These are phyloP conservation scores for Wallemia mellicola DNA, from an alignment of 1,284 basidiomycete species.

Conservation along the genomic window DNA sequence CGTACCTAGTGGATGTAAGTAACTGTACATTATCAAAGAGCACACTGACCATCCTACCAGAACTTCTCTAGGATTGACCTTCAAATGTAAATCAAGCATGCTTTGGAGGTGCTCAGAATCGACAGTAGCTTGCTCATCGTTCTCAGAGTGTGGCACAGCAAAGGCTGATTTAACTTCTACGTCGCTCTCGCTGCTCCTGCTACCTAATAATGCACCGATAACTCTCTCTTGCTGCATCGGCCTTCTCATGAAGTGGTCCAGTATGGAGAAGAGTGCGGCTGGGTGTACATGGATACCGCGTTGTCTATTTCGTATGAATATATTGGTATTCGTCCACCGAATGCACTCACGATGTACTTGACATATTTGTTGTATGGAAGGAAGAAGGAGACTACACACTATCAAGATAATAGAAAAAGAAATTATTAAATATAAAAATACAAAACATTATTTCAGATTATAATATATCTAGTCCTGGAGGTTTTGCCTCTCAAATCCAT, in stretches of 20 bases:
- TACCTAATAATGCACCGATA: conserved; percentile 81
- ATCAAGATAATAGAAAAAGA: too few species aligned
- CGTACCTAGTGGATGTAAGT: conserved; percentile 30
- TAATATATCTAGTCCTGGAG: conserved; percentile 58
- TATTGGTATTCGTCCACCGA: too few species aligned
- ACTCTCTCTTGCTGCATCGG: conserved; percentile 56
- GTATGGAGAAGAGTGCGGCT: conserved; percentile 76
- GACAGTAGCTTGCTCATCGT: conserved; percentile 65
- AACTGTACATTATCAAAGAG: conserved; percentile 4
- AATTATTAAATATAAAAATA: too few species aligned
- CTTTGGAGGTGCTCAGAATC: conserved; percentile 87
- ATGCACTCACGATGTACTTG: too few species aligned
- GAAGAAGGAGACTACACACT: too few species aligned
- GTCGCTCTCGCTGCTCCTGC: conserved; percentile 33
- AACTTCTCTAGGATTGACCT: conserved; percentile 51
- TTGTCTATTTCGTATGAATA: not conserved
- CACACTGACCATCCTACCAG: conserved; percentile 55
- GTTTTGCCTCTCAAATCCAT: conserved; percentile 73
- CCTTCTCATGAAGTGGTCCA: conserved; percentile 86
- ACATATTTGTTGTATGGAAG: too few species aligned
- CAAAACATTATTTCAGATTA: too few species aligned
- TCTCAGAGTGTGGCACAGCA: conserved; percentile 72
- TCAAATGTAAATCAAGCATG: conserved; percentile 70
- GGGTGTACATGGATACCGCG: conserved; percentile 47
- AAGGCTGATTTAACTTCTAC: conserved; percentile 48